Conservation (phyloP, 75 land plant genomes). For the Selaginella tamariscina region DNA sequence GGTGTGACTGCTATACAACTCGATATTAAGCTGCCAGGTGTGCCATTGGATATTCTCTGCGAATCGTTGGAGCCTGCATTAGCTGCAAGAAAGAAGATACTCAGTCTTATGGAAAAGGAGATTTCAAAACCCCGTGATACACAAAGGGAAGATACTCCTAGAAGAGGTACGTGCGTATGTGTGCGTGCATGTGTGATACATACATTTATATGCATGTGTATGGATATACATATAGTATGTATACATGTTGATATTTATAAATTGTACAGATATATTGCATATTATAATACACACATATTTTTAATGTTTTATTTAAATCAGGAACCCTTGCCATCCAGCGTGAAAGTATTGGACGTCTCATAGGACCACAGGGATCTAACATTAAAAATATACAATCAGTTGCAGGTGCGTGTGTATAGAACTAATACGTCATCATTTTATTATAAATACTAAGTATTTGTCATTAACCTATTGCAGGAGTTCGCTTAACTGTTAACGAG, state of each 20-base stretch:
- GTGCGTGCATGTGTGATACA: too few species aligned
- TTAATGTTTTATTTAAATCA: background rate
- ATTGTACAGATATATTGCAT: too few species aligned
- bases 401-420: slow-evolving; percentile 43
- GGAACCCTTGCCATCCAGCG: slow-evolving; percentile 22
- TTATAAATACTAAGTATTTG: too few species aligned
- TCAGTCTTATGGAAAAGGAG: slow-evolving; percentile 74
- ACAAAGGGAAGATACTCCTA: slow-evolving; percentile 43
- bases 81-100: slow-evolving; percentile 52
- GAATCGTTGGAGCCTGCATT: slow-evolving; percentile 66
- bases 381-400: slow-evolving; percentile 65
- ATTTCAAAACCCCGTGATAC: slow-evolving; percentile 49
- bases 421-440: too few species aligned
- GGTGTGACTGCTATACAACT: slow-evolving; percentile 87
- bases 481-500: slow-evolving; percentile 38
- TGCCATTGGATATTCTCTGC: slow-evolving; percentile 79
- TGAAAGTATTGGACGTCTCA: slow-evolving; percentile 54
- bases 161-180: too few species aligned
- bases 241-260: too few species aligned
- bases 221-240: too few species aligned
- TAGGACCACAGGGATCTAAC: slow-evolving; percentile 54
- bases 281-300: background rate
- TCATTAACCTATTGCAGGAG: slow-evolving; percentile 31
- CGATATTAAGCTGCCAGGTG: slow-evolving; percentile 90
- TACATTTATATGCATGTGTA: too few species aligned